Evolutionary conservation across 2,329 filamentous ascomycete species (phyloP).

Genomic region (Colletotrichum aenigma): DNA sequence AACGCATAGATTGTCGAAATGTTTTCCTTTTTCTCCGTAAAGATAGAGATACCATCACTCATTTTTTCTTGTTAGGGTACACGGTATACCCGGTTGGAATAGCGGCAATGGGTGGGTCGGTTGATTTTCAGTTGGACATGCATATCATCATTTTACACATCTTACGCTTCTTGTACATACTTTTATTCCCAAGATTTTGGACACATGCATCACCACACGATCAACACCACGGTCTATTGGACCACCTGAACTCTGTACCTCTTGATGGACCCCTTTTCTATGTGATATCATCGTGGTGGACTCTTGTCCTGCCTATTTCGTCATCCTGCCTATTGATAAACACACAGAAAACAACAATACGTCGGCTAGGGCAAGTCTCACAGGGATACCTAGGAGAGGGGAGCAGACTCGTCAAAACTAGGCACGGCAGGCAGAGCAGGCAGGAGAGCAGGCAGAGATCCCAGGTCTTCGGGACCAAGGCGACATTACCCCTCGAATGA

Average conservation of each 20-base stretch:
- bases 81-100: not conserved
- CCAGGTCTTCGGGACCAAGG: conserved; percentile 11
- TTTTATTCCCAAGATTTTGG: not conserved
- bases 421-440: not conserved
- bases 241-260: not conserved
- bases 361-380: not conserved
- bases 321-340: not conserved
- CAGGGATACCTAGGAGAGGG: not conserved
- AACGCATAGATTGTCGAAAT: not conserved
- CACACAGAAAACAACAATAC: not conserved
- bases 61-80: not conserved
- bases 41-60: conserved; percentile 6
- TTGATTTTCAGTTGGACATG: not conserved
- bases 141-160: not conserved
- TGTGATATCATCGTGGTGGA: not conserved
- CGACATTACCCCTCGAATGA: not conserved
- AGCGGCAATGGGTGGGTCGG: not conserved
- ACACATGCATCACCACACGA: not conserved
- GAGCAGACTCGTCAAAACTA: not conserved
- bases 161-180: conserved; percentile 7
- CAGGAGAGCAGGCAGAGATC: not conserved
- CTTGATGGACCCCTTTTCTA: not conserved
- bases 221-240: not conserved
- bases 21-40: not conserved
- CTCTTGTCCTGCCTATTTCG: not conserved